phyloP scores from a whole-genome alignment of 108 stramenopile genomes.

The Stephanodiscus minutulus region DNA sequence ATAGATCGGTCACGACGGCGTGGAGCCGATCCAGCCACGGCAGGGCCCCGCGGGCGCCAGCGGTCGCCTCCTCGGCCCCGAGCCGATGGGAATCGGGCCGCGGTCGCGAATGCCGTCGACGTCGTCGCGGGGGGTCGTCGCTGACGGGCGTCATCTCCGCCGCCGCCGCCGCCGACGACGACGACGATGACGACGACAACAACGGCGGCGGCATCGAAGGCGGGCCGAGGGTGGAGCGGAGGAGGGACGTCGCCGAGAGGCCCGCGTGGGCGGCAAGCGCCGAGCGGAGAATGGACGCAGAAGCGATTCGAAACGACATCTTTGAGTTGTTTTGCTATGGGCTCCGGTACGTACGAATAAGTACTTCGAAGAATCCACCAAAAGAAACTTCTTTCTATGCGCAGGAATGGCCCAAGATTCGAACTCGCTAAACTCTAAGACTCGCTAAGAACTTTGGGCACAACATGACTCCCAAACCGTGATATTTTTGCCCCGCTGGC shows the following conservation, averaged over 20 bases:
- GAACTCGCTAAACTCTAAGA: too few species aligned
- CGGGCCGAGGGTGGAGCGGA: conserved; percentile 22
- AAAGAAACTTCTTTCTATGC: too few species aligned
- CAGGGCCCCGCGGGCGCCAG: conserved; percentile 15
- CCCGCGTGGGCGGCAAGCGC: conserved; percentile 23
- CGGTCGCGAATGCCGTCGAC: neutral
- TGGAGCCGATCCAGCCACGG: conserved; percentile 46
- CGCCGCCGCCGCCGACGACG: neutral
- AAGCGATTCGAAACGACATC: too few species aligned
- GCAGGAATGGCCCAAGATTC: too few species aligned
- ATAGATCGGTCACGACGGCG: conserved; percentile 31
- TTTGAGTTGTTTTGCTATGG: too few species aligned
- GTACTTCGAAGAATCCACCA: too few species aligned
- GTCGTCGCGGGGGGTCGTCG: neutral
- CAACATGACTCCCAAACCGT: too few species aligned
- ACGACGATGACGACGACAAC: neutral
- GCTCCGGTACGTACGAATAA: too few species aligned
- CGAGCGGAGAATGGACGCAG: conserved; percentile 18
- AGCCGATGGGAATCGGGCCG: neutral
- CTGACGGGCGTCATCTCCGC: neutral
- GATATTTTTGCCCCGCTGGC: too few species aligned
- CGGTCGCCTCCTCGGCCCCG: neutral
- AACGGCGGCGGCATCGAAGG: neutral
- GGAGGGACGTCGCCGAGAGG: conserved; percentile 22
- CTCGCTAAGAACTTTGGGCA: too few species aligned